Conservation (phyloP, 2,329 filamentous ascomycete species). For the Fusarium citri region DNA sequence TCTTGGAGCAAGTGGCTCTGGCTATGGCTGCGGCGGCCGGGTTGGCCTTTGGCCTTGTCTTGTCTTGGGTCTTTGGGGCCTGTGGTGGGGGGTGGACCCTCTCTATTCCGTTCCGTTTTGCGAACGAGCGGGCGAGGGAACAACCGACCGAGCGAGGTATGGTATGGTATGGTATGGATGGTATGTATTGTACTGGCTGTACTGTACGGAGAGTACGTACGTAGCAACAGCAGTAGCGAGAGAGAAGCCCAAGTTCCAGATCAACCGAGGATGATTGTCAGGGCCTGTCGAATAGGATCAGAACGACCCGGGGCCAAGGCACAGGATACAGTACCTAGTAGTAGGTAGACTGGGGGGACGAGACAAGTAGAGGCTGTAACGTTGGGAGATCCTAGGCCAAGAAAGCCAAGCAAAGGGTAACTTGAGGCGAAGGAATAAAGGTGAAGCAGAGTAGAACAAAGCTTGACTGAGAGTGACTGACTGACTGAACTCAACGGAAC, state of each 20-base stretch:
- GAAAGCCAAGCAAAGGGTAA: constrained; percentile 15
- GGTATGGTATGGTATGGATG: background rate
- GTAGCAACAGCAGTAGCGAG: background rate
- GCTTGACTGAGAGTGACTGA: constrained; percentile 27
- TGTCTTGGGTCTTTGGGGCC: constrained; percentile 34
- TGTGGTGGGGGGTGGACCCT: constrained; percentile 46
- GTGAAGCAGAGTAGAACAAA: constrained; percentile 8
- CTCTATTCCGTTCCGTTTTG: constrained; percentile 39
- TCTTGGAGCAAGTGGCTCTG: constrained; percentile 48
- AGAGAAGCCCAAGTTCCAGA: constrained; percentile 31
- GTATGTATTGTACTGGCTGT: background rate
- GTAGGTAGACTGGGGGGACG: constrained; percentile 2
- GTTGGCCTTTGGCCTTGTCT: constrained; percentile 43
- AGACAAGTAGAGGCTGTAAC: constrained; percentile 21
- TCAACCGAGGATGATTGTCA: constrained; percentile 26
- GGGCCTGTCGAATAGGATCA: constrained; percentile 26
- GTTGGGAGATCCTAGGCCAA: constrained; percentile 14
- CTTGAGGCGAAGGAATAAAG: constrained; percentile 12
- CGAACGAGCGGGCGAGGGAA: constrained; percentile 6
- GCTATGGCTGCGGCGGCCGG: constrained; percentile 33
- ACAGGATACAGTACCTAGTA: constrained; percentile 19
- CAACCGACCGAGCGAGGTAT: background rate
- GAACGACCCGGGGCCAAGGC: constrained; percentile 32
- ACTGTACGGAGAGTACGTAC: constrained; percentile 1
- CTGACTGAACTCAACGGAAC: constrained; percentile 14